Evolutionary conservation across 192 early-diverging fungal genomes (phyloP).

Genomic region (Entomortierella chlamydospora): DNA sequence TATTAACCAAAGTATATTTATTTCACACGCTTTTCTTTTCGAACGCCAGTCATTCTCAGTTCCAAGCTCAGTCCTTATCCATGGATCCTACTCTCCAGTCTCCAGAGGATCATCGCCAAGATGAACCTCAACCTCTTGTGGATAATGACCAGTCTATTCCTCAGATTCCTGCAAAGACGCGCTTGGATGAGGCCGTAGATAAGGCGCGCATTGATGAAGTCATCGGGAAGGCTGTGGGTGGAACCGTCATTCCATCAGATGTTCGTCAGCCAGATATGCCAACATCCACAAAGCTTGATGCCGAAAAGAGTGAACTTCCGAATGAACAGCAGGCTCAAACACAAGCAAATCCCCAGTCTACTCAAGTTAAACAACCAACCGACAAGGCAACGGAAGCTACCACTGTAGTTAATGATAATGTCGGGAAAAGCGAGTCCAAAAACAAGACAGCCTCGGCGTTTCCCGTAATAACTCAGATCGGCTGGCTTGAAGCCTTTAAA

Average conservation of each 20-base stretch:
- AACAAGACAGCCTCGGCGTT: slow-evolving; percentile 18
- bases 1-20: not conserved
- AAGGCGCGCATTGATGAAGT: slow-evolving; percentile 26
- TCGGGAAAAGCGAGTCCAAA: slow-evolving; percentile 15
- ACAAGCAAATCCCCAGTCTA: not conserved
- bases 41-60: not conserved
- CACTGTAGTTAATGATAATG: not conserved
- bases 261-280: slow-evolving; percentile 34
- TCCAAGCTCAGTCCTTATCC: not conserved
- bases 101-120: not conserved
- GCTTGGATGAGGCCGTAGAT: slow-evolving; percentile 25
- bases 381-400: not conserved
- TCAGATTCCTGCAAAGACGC: slow-evolving; percentile 25
- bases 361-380: not conserved
- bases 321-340: not conserved
- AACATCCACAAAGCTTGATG: slow-evolving; percentile 23
- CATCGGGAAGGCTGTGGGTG: slow-evolving; percentile 39
- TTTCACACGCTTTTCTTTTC: not conserved
- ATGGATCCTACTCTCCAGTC: not conserved
- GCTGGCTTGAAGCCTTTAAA: slow-evolving; percentile 52
- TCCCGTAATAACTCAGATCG: slow-evolving; percentile 28
- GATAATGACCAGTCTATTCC: slow-evolving; percentile 4
- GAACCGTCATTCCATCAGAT: slow-evolving; percentile 43
- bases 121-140: not conserved
- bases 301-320: not conserved